Base-by-base conservation (phyloP, 1,139 yeast genomes). In the Candida dubliniensis region DNA sequence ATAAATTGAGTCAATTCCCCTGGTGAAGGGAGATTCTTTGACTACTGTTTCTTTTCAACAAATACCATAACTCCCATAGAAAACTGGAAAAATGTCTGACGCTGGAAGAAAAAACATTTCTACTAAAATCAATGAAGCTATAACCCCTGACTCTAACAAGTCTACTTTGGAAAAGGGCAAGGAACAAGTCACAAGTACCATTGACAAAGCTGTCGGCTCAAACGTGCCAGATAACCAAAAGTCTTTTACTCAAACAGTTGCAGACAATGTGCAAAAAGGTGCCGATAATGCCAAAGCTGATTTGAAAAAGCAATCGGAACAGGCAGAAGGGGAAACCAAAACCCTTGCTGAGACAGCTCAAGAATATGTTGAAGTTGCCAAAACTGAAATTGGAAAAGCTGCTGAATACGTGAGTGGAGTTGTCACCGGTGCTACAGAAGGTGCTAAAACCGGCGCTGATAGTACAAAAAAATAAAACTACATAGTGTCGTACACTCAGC, bases 141-240 rank as follows among this genome's bases (percentile, higher is more conserved):
- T 86, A 44, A 87, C 80, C 56, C 96, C 96, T 61, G 84, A 88
- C 51, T 68, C 80, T 45, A 76, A 86, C 64, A 89, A 89, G 76
- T 55, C 82, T 39, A 69, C 74, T 56, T 65, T 71, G 36, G 85
- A 87, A 58, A 71, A 84, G 69, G 83, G 82, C 53, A 84, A 85
- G 75, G 96, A 89, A 72, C 49, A 64, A 34, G 82, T 79, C 51
- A 84, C 95, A 46, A 84, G 79, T 61, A 63, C 71, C 34, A 74
- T 72, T 54, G 96, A 89, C 76, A 73, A 77, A 61, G 66, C 77
- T 43, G 90, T 86, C 49, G 74, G 77, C 44, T 65, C 73, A 47
- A 60, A 74, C 43, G 77, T 79, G 51, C 89, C 95, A 49, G 81
- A 83, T 39, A 63, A 67, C 51, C 73, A 83, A 60, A 89, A 88